Evolutionary conservation across 2,329 filamentous ascomycete genomes (phyloP), one percentile per base, ranked within the genome.

Genomic region (Hortaea werneckii): DNA sequence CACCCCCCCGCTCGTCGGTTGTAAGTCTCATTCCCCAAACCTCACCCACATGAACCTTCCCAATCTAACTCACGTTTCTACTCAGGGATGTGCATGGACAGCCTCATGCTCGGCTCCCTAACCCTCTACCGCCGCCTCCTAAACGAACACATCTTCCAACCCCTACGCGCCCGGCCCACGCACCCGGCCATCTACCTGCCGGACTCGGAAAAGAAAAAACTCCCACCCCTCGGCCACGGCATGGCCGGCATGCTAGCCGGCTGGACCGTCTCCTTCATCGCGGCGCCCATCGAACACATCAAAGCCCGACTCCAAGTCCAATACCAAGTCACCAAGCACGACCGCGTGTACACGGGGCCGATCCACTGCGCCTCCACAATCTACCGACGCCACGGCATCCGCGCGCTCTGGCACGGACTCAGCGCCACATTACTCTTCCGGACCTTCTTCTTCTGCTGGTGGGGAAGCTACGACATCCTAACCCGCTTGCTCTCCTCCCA

Each of bases 381-480:
- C 40, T 60, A 73, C 41, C 62, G 64, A 27, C 58, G 64, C 43
- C 87, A 96, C 64, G 90, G 92, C 40, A 58, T 95, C 2, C 62
- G 67, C 20, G 92, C 90, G 32, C 65, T 98, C 6, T 98, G 90
- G 66, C 88, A 87, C 62, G 92, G 92, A 0, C 75, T 98, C 9
- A 72, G 68, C 34, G 86, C 92, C 1, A 96, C 92, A 0, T 71
- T 96, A 41, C 67, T 96, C 41, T 96, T 96, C 71, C 79, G 92
- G 12, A 80, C 81, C 10, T 94, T 90, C 70, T 98, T 98, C 74
- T 95, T 95, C 75, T 92, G 83, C 71, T 96, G 89, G 89, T 98
- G 92, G 92, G 82, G 82, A n/a, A 85, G 81, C 32, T 98, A 98
- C 70, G 90, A 95, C 59, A 57, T 95, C 29, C 76, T 96, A 55